Base-by-base conservation (phyloP, 768 basidiomycete species). In the Tephrocybe sp. region DNA sequence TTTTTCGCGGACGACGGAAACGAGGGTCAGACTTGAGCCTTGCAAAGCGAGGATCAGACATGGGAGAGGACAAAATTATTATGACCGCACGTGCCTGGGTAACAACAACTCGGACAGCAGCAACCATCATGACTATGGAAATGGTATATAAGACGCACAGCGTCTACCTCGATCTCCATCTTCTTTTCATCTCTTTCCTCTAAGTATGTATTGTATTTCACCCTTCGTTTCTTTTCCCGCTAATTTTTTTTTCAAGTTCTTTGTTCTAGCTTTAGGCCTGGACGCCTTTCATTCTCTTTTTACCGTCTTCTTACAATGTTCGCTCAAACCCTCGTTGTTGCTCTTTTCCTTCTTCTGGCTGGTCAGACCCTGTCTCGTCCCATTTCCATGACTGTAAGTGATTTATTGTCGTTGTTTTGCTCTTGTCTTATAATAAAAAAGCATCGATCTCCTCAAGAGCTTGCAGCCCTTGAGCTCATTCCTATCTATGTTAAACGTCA, bases 21-120 rank as follows among this genome's bases (percentile, higher is more conserved):
- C 97, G 84, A 40, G 97, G 97, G 65, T 99, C 96, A 12, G 92
- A 84, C 64, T 83, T 86, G 49, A 98, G 75, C 46, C 89, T 77
- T 16, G 88, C 80, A 67, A 98, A 99, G 17, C 96, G 82, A n/a
- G 89, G 76, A 69, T 97, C 91, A 12, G 87, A 81, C 84, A 87
- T 85, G 57, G 51, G 14, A 16, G 34, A 19, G 35, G 30, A 32
- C 16, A 36, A 19, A 32, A 51, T 34, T 42, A 52, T n/a, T 46
- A 44, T 41, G 4, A 17, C 16, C 17, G 50, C 57, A 58, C 57
- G 57, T 58, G 57, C 33, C 17, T 34, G 20, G 17, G 19, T 4
- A 1, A 34, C 32, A 22, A 50, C 54, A 47, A 51, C 23, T 33
- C 42, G 43, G 52, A 45, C 44, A 56, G 20, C 39, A 14, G 53